Conservation (phyloP, 768 basidiomycete genomes). For the Pisolithus marmoratus region DNA sequence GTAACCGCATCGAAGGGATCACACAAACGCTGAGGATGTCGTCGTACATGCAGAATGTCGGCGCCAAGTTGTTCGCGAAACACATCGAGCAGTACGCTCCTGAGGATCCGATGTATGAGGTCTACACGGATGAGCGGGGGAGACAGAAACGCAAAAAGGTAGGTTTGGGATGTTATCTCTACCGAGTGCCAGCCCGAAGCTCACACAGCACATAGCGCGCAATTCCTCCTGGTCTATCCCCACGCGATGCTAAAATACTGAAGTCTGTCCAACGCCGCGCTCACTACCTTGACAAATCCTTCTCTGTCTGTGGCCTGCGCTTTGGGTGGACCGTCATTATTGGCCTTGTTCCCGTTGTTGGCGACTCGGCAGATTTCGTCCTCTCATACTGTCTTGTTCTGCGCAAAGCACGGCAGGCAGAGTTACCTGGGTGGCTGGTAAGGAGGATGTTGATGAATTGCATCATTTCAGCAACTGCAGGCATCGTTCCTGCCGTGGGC, state of each 20-base stretch:
- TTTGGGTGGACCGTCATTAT: constrained; percentile 88
- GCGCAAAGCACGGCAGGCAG: constrained; percentile 67
- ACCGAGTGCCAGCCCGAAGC: constrained; percentile 8
- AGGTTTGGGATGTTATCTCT: constrained; percentile 35
- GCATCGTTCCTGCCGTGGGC: constrained; percentile 67
- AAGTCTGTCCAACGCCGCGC: constrained; percentile 71
- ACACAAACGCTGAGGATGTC: constrained; percentile 13
- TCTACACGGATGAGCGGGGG: constrained; percentile 23
- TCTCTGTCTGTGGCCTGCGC: constrained; percentile 69
- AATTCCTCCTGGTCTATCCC: constrained; percentile 69
- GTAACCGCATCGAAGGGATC: no score
- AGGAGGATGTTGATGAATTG: constrained; percentile 76
- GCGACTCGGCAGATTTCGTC: constrained; percentile 55
- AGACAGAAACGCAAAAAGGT: constrained; percentile 28
- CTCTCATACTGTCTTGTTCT: constrained; percentile 77
- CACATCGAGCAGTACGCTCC: constrained; percentile 67
- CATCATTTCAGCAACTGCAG: constrained; percentile 57
- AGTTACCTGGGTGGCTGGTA: constrained; percentile 62
- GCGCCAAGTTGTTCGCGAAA: constrained; percentile 54
- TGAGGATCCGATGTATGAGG: constrained; percentile 66
- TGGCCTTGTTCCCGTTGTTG: constrained; percentile 65
- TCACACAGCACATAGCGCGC: constrained; percentile 41
- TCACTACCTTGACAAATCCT: constrained; percentile 84
- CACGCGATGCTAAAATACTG: constrained; percentile 70
- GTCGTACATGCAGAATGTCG: constrained; percentile 37